Base-by-base conservation (phyloP, 345 rosid genomes). In the Jatropha curcas region DNA sequence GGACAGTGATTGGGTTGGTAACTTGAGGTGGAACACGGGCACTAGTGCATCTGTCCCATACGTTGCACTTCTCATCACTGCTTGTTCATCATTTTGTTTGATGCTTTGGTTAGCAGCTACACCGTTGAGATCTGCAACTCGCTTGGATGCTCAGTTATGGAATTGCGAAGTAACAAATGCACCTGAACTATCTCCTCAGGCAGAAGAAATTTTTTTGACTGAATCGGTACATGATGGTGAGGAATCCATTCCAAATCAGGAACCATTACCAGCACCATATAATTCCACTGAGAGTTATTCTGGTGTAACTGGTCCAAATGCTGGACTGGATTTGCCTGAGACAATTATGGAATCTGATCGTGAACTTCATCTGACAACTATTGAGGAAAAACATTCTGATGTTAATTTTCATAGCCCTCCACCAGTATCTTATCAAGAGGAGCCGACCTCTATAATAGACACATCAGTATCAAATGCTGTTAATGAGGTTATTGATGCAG, bases 61-160 rank as follows among this genome's bases (percentile, higher is more conserved):
- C 78, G 71, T 82, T 56, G 71, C 83, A 56, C 88, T 93, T 80
- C 90, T 90, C 63, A 68, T 82, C 60, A 84, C 87, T 39, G 87
- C 91, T 80, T 83, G 81, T 85, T 84, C 86, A 16, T 90, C 98
- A 67, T 82, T 91, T 62, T 85, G 88, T 81, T 65, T 93, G 86
- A 91, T 86, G 91, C 90, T 96, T 34, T 91, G 98, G 99, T 84
- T 96, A 52, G 88, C 84, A 37, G 91, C 94, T 28, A 91, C 92
- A 11, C 98, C 99, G 0, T 79, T 96, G 82, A 96, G 89, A 78
- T 93, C 99, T 64, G 88, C 87, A 5, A 90, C 83, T 67, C 72
- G 70, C 70, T 56, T 74, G 72, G 88, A 89, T 71, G 79, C 87
- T 84, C 89, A 78, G 60, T 77, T 33, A 20, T 84, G 84, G 93